Base-by-base conservation (phyloP, 805 yeast species). In the Kuraishia borneana region DNA sequence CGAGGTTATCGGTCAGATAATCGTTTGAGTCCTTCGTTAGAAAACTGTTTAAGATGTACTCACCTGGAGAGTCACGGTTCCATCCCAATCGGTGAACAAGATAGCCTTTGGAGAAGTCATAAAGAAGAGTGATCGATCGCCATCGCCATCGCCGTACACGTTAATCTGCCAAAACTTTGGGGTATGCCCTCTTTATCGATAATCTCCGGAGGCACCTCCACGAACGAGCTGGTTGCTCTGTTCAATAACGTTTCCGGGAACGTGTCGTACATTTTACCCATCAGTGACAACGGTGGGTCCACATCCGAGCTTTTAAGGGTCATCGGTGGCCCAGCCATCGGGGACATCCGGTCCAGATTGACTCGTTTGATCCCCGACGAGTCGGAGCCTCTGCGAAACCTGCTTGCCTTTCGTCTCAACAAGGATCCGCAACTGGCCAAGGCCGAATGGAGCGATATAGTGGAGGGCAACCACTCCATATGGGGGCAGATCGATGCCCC, bases 71-170 rank as follows among this genome's bases (percentile, higher is more conserved):
- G 98, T 92, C 42, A 92, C 92, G 2, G 98, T 92, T 20, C 99
- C 99, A 54, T 92, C 99, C 75, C 94, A 92, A 56, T 92, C 99
- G 29, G 96, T 83, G 65, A 92, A 92, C 29, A 92, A 81, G 48
- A 92, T 85, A 31, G 94, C 89, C 42, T 25, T 25, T 25, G 28
- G 28, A 25, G 28, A 12, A 10, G 10, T 10, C 23, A 21, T 21
- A 10, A 23, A 23, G 28, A 25, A 16, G 16, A 10, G 10, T 10
- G 9, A 21, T 21, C 9, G n/a, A 22, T 12, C 26, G n/a, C n/a
- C 3, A 22, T 13, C 12, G 26, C 12, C 12, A 22, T 22, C 26
- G 7, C 13, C 13, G 26, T n/a, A 23, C 23, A 10, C 23, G 23
- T 8, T 8, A 21, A 21, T 21, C 23, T 21, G 23, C 10, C 23